Evolutionary conservation across 108 stramenopile species (phyloP), one percentile per base, ranked within the genome.

Genomic region (Skeletonema costatum): DNA sequence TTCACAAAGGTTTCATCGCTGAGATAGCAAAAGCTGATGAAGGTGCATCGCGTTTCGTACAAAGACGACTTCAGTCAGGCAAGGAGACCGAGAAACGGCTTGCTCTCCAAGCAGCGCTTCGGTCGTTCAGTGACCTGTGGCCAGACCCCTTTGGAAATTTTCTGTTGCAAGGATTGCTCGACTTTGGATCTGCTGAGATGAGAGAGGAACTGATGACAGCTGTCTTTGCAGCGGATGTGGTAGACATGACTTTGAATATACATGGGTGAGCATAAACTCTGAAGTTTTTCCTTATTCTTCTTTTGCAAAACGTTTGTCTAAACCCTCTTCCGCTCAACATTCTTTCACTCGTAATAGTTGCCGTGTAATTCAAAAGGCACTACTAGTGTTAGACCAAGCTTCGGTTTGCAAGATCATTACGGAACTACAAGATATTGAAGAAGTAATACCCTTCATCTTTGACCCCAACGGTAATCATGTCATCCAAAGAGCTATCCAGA

Each of bases 401-500:
- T 88, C 90, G 39, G 73, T 96, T 32, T 75, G 90, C 32, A 75
- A 83, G 39, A 72, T 98, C 35, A 81, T 98, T 10, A 33, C 70
- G 0, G 92, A 93, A 63, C 97, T 98, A 64, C 87, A 95, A 3
- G 82, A 85, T 25, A 51, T 51, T 21, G 50, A 51, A 21, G 85
- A 95, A 75, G 95, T 93, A 13, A 85, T 97, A 31, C 82, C 79
- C 31, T 94, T 92, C 69, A 96, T 97, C 36, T 93, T 95, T 66
- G 98, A 98, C 73, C 96, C 95, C 58, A 97, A 98, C 74, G 97
- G 97, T 4, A 98, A 98, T 81, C 98, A 98, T 64, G 98, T 98
- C 44, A 95, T 97, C 51, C 97, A 98, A 76, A 96, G 96, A 83
- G 90, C 88, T 72, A 94, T 98, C 70, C 93, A 97, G 77, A 87